Base-by-base conservation (phyloP, 495 filamentous ascomycete genomes). In the Penicillium taxi region DNA sequence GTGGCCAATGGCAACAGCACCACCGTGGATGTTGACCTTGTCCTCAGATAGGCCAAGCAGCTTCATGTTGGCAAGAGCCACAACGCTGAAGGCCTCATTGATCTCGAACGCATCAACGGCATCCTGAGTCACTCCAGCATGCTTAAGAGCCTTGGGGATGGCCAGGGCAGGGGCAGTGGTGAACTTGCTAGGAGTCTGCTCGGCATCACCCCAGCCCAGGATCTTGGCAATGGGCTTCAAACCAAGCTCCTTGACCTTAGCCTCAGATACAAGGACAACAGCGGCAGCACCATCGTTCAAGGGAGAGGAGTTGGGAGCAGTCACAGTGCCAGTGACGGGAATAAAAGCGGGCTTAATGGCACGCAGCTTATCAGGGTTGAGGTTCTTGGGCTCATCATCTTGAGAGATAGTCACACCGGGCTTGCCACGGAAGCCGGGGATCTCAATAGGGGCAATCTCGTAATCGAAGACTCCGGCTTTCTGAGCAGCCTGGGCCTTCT, bases 31-130 rank as follows among this genome's bases (percentile, higher is more conserved):
- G 64, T 98, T 98, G 43, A 98, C 90, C 67, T 90, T 94, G 23
- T 86, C 83, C 45, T 84, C 78, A 32, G 70, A 65, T 30, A 98
- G 56, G 34, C 66, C 69, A 20, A 98, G 78, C 25, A 96, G 53
- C 72, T 96, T 94, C 66, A 94, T 74, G 65, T 98, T 98, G 39
- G 91, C 90, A 31, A 96, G 68, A 11, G 91, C 89, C 29, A 98
- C 91, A 16, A 98, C 91, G 27, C 82, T 88, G 73, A 98, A 98
- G 5, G 91, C 91, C 68, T 98, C 91, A 64, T 98, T 98, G 72
- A 98, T 95, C 73, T 98, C 91, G 53, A 90, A 96, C 45, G 80
- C 90, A 52, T 96, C 90, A 33, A 98, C 74, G 25, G 80, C 66
- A 28, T 81, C 71, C 47, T 79, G 74, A 22, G 77, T 72, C 32